A percentile compares a stretch with the other conserved stretches of the same genome.
These are phyloP conservation scores for Phyllosticta citrichinensis DNA, from an alignment of 2,329 filamentous ascomycete species.

Conservation along the genomic window DNA sequence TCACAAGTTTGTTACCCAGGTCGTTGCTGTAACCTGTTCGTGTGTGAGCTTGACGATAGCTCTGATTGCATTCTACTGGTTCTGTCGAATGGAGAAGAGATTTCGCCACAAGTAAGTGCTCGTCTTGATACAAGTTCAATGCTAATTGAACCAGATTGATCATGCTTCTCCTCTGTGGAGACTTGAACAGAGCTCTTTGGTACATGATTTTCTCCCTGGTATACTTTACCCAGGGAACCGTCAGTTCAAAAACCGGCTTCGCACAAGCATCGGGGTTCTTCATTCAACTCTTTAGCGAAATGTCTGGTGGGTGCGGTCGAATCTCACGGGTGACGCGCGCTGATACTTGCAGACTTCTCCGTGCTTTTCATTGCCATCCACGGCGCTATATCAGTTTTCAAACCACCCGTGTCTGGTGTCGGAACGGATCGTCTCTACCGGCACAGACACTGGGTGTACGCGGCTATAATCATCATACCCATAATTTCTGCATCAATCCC, in stretches of 20 bases:
- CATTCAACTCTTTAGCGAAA: conserved; percentile 55
- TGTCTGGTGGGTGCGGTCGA: conserved; percentile 39
- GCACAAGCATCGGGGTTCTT: conserved; percentile 63
- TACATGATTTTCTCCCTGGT: conserved; percentile 56
- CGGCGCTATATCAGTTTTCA: conserved; percentile 61
- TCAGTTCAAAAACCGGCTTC: conserved; percentile 38
- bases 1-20: conserved; percentile 22
- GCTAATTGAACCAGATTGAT: conserved; percentile 46
- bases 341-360: conserved; percentile 45
- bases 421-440: conserved; percentile 56
- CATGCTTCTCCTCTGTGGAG: conserved; percentile 62
- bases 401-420: conserved; percentile 34
- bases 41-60: conserved; percentile 13
- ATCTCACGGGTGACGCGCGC: conserved; percentile 7
- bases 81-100: conserved; percentile 59
- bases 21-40: conserved; percentile 25
- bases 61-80: conserved; percentile 46
- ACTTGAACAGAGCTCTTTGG: conserved; percentile 61
- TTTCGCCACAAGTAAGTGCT: conserved; percentile 60
- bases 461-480: conserved; percentile 48
- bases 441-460: conserved; percentile 52
- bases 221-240: conserved; percentile 42
- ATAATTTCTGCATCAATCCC: conserved; percentile 51
- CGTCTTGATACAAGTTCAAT: neutral
- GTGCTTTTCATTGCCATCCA: conserved; percentile 66